These are phyloP conservation scores for Ceratocystis colombiana DNA, from an alignment of 2,329 filamentous ascomycete species.

Conservation along the genomic window DNA sequence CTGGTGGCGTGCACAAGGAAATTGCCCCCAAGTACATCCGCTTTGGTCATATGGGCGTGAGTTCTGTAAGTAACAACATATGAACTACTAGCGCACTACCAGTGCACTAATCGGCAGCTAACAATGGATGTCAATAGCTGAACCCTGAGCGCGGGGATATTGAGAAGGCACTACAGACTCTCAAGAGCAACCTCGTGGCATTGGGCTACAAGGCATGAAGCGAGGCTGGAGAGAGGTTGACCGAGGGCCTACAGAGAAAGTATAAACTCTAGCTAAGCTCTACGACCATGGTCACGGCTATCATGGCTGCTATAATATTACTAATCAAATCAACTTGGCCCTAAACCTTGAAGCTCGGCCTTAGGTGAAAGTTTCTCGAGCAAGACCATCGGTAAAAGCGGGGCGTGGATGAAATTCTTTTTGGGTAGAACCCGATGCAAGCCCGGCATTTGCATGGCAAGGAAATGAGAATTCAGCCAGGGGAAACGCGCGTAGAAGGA, in stretches of 20 bases:
- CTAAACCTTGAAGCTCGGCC: not conserved
- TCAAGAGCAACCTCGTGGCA: constrained; percentile 65
- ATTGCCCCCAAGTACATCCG: constrained; percentile 89
- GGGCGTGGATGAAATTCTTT: not conserved
- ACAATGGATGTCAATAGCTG: constrained; percentile 38
- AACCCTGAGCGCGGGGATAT: constrained; percentile 72
- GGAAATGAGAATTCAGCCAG: not conserved
- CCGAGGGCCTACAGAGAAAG: not conserved
- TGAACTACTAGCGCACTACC: too few species aligned
- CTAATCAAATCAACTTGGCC: constrained; percentile 1
- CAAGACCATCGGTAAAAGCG: constrained; percentile 16
- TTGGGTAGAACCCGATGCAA: not conserved
- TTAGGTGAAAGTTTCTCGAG: constrained; percentile 16
- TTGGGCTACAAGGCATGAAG: constrained; percentile 45
- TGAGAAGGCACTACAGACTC: constrained; percentile 67
- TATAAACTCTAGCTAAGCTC: constrained; percentile 15
- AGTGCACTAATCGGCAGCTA: not conserved
- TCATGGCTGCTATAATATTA: not conserved
- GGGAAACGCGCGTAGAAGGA: not conserved
- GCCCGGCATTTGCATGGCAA: not conserved
- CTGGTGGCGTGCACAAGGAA: constrained; percentile 90
- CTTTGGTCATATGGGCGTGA: constrained; percentile 97
- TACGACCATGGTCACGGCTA: not conserved
- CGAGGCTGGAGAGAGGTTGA: constrained; percentile 14
- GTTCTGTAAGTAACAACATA: constrained; percentile 49